Percentiles rank a stretch among this genome's conserved stretches.
phyloP scores from a whole-genome alignment of 2,329 filamentous ascomycete species.

The Colletotrichum liaoningense region DNA sequence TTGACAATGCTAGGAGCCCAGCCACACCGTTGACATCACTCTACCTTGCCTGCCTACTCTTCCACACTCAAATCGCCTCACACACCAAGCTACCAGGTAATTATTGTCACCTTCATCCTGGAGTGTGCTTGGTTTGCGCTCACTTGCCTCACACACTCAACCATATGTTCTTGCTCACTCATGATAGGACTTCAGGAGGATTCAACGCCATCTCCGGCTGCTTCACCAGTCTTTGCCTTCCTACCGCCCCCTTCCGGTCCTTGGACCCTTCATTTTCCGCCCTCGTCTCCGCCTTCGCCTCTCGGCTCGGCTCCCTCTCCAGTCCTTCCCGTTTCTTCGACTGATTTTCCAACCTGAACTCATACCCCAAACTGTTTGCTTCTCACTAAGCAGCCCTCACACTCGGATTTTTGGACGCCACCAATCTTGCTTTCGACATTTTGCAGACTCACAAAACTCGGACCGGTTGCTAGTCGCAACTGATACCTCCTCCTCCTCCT shows the following conservation, averaged over 20 bases:
- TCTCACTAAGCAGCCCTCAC: background rate
- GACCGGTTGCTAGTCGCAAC: background rate
- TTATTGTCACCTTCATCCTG: background rate
- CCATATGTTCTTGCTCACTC: background rate
- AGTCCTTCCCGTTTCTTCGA: slow-evolving; percentile 4
- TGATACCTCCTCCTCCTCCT: background rate
- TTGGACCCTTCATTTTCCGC: slow-evolving; percentile 9
- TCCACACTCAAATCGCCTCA: background rate
- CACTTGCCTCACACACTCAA: background rate
- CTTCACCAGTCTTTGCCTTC: background rate
- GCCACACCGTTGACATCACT: slow-evolving; percentile 31
- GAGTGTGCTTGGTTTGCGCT: background rate
- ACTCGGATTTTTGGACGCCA: too few species aligned
- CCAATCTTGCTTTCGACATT: background rate
- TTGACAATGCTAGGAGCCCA: slow-evolving; percentile 3
- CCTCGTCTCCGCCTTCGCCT: slow-evolving; percentile 23
- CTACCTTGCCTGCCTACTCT: background rate
- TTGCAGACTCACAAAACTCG: background rate
- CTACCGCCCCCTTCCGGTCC: background rate
- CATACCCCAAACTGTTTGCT: background rate
- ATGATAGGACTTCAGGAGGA: background rate
- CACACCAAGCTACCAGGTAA: background rate
- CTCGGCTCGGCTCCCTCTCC: slow-evolving; percentile 20
- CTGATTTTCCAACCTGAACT: background rate
- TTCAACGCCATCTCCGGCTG: background rate